phyloP scores from a whole-genome alignment of 257 asterid genomes.

The Paulownia fortunei region DNA sequence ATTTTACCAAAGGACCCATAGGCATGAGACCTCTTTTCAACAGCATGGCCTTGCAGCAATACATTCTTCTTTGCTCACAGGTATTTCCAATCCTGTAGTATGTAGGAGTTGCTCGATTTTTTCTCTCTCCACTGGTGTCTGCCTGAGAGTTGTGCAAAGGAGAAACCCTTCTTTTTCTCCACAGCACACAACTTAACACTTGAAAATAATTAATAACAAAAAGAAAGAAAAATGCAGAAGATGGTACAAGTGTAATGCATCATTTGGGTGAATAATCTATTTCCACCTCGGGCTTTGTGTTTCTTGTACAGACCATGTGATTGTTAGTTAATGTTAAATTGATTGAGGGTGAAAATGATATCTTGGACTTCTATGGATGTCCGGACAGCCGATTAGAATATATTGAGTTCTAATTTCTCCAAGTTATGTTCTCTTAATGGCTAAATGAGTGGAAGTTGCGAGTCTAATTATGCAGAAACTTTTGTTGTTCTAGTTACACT shows the following conservation, averaged over 20 bases:
- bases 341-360: background rate
- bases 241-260: background rate
- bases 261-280: background rate
- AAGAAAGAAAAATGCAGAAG: background rate
- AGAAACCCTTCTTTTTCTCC: background rate
- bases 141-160: background rate
- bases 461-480: background rate
- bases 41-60: conserved; percentile 82
- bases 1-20: conserved; percentile 51
- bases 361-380: background rate
- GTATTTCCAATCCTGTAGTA: conserved; percentile 38
- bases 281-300: background rate
- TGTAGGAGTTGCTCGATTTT: conserved; percentile 6
- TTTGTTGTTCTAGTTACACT: background rate
- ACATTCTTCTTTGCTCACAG: conserved; percentile 91
- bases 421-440: background rate
- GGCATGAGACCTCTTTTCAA: conserved; percentile 69
- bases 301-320: background rate
- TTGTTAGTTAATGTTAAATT: background rate
- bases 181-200: background rate
- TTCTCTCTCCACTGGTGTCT: background rate
- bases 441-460: background rate
- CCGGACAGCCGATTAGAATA: too few relatives aligned
- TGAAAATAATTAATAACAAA: background rate
- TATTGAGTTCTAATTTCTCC: background rate